These are phyloP conservation scores for Clathrus columnatus DNA, from an alignment of 768 basidiomycete genomes.

Conservation along the genomic window DNA sequence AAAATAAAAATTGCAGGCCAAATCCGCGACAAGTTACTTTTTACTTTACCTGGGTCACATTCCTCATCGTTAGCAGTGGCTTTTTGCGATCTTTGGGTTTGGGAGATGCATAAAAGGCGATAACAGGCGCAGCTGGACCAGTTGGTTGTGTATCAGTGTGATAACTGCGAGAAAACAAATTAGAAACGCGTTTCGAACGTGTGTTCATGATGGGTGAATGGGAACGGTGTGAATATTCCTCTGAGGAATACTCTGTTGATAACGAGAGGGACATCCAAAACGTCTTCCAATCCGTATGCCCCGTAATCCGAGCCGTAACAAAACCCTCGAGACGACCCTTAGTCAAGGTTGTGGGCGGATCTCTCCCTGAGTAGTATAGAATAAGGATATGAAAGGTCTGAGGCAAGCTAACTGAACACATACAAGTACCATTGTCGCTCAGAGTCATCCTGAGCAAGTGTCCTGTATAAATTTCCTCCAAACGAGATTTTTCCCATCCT, in stretches of 20 bases:
- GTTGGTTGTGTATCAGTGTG: conserved; percentile 6
- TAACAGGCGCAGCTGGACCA: conserved; percentile 24
- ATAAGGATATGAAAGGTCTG: neutral
- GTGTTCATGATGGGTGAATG: neutral
- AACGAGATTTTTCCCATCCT: conserved; percentile 89
- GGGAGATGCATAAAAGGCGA: conserved; percentile 52
- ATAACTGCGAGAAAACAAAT: conserved; percentile 40
- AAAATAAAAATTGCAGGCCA: neutral
- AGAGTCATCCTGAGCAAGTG: conserved; percentile 81
- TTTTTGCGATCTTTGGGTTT: conserved; percentile 72
- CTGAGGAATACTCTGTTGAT: conserved; percentile 22
- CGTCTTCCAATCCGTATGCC: conserved; percentile 95
- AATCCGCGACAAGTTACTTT: neutral
- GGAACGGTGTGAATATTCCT: neutral
- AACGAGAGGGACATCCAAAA: conserved; percentile 73
- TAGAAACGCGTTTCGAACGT: conserved; percentile 49
- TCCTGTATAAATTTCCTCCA: conserved; percentile 97
- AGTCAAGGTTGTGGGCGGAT: conserved; percentile 53
- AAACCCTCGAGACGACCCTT: conserved; percentile 82
- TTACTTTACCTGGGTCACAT: conserved; percentile 35
- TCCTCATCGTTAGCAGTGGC: conserved; percentile 56
- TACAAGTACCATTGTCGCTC: conserved; percentile 30
- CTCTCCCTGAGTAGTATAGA: conserved; percentile 27
- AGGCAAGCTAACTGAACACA: conserved; percentile 9
- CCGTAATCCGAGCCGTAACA: conserved; percentile 85